Conservation (phyloP, 1,284 basidiomycete genomes). For the Pseudomicrostroma phylloplanum region DNA sequence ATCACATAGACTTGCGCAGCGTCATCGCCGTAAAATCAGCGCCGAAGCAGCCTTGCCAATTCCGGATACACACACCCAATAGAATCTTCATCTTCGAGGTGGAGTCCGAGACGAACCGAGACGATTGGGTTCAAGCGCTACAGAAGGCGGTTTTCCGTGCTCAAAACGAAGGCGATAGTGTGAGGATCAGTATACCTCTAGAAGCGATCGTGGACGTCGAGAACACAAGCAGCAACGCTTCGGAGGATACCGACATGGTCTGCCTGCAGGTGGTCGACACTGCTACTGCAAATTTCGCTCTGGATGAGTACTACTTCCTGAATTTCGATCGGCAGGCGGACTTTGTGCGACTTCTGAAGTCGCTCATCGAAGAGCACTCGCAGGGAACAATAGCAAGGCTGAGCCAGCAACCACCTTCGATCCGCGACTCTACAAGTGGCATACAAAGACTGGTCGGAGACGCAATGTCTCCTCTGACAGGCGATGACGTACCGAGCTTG, state of each 20-base stretch:
- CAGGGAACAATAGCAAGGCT: not conserved
- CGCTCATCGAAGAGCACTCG: not conserved
- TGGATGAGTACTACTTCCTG: conserved; percentile 40
- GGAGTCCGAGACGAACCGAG: conserved; percentile 38
- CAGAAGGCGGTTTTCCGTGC: conserved; percentile 82
- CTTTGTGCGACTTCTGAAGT: conserved; percentile 12
- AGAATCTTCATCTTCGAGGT: conserved; percentile 49
- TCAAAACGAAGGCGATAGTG: conserved; percentile 89
- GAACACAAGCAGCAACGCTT: conserved; percentile 55
- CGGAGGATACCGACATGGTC: conserved; percentile 22
- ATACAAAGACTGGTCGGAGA: not conserved
- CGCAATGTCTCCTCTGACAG: no score
- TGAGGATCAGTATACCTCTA: conserved; percentile 85
- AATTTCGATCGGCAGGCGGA: conserved; percentile 24
- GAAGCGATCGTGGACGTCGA: conserved; percentile 82
- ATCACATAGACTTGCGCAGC: conserved; percentile 86
- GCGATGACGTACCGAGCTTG: not conserved
- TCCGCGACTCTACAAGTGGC: not conserved
- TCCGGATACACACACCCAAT: conserved; percentile 47
- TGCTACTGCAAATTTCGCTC: conserved; percentile 29
- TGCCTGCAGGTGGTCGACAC: conserved; percentile 33
- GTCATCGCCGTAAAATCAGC: conserved; percentile 75
- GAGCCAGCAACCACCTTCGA: not conserved
- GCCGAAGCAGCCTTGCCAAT: conserved; percentile 57
- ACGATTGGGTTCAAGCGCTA: conserved; percentile 80